These are phyloP conservation scores for Cyberlindnera suaveolens DNA, from an alignment of 805 yeast genomes.

Conservation along the genomic window DNA sequence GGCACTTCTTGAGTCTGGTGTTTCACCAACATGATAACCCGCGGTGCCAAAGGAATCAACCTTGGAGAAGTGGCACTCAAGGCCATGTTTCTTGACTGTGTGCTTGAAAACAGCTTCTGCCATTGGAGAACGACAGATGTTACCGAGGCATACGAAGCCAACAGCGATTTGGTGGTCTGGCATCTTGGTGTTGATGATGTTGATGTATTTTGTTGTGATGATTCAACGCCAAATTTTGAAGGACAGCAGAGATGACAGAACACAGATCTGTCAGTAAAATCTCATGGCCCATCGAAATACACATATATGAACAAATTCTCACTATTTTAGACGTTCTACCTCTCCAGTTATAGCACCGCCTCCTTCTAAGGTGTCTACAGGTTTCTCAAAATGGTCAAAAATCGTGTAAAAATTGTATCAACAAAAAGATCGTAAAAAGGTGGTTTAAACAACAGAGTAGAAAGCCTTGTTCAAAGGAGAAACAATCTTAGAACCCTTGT, in stretches of 20 bases:
- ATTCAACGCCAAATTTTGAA: neutral
- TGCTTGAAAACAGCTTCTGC: conserved; percentile 88
- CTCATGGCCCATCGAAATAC: no score
- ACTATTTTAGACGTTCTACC: no score
- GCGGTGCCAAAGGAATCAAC: conserved; percentile 91
- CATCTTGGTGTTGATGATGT: neutral
- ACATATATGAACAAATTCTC: no score
- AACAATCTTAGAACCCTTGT: conserved; percentile 63
- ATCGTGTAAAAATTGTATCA: neutral
- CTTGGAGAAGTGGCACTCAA: conserved; percentile 34
- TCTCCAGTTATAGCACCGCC: no score
- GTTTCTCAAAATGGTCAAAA: no score
- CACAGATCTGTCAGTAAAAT: no score
- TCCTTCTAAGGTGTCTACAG: no score
- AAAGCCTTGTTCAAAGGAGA: conserved; percentile 83
- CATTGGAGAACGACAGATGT: conserved; percentile 96
- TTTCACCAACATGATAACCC: conserved; percentile 76
- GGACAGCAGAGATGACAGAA: neutral
- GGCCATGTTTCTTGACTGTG: conserved; percentile 46
- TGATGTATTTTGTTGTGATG: neutral
- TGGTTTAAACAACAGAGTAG: conserved; percentile 28
- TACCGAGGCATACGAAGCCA: conserved; percentile 89
- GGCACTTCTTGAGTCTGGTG: conserved; percentile 72
- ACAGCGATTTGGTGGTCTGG: conserved; percentile 39
- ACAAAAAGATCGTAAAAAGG: neutral